These are phyloP conservation scores for Dipodascopsis tothii DNA, from an alignment of 805 yeast species.

Conservation along the genomic window DNA sequence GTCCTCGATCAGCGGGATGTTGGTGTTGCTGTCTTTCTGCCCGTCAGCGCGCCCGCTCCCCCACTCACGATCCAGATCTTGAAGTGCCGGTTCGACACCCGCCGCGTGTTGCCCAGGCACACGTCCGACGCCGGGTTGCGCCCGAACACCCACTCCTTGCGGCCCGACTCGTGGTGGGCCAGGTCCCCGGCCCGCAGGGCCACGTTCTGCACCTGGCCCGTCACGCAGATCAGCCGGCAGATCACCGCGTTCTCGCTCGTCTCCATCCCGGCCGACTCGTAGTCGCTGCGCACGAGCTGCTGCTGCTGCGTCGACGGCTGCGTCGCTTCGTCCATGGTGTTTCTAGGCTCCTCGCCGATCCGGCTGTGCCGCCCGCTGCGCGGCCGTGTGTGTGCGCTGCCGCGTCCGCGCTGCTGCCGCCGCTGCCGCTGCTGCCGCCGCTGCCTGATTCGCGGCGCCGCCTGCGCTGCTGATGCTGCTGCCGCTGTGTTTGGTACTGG, in stretches of 20 bases:
- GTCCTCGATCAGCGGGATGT: conserved; percentile 35
- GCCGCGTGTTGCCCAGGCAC: conserved; percentile 49
- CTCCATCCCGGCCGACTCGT: background rate
- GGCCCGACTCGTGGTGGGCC: conserved; percentile 6
- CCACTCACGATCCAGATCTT: conserved; percentile 40
- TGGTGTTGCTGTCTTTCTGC: background rate
- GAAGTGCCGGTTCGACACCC: conserved; percentile 70
- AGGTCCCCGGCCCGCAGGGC: conserved; percentile 8
- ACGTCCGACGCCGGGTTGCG: conserved; percentile 62
- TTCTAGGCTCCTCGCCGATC: too few species aligned
- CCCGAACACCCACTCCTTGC: conserved; percentile 62
- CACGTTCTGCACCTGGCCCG: conserved; percentile 8
- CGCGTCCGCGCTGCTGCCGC: too few species aligned
- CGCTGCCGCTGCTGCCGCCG: too few species aligned
- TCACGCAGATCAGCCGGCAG: conserved; percentile 19
- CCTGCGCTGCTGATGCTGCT: too few species aligned
- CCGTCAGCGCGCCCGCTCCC: conserved; percentile 38
- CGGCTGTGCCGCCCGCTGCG: too few species aligned
- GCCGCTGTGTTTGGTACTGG: too few species aligned
- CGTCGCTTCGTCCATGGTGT: background rate
- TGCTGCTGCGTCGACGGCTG: background rate
- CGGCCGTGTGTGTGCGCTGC: too few species aligned
- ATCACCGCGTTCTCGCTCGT: conserved; percentile 5
- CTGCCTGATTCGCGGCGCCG: too few species aligned
- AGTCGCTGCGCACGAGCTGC: background rate